Base-by-base conservation (phyloP, 805 yeast genomes). In the Saccharomycopsis javanensis region DNA sequence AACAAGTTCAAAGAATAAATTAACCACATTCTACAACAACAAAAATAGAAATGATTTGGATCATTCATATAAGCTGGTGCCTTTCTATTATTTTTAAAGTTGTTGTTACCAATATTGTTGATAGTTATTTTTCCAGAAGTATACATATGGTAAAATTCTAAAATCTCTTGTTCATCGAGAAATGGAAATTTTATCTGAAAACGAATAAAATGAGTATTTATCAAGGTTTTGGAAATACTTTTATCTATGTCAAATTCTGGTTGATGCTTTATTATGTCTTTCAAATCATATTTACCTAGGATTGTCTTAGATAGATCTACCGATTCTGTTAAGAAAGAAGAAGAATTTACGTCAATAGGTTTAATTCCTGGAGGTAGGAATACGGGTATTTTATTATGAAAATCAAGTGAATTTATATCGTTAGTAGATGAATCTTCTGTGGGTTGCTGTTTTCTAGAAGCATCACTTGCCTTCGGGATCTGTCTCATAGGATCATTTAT, bases 171-270 rank as follows among this genome's bases (percentile, higher is more conserved):
- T 64, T 80, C 83, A 62, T 77, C 78, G 31, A 81, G 65, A 31
- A 81, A 61, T 0, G 85, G 85, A 61, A 80, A 80, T 61, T 80
- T 79, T 66, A 77, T 78, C 62, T 81, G 85, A 38, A 80, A 65
- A 53, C 81, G 68, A 11, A 80, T 72, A 65, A 81, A 80, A 64
- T 78, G 80, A n/a, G 79, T 76, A 57, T 79, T 82, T 50, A 80
- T 63, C 35, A 80, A 73, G 31, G 78, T 77, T 58, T 79, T 72
- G 1, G 83, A 74, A 28, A 78, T 64, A 51, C 72, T 70, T 56
- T 74, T 76, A 62, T 80, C 82, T 56, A 80, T 72, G 56, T 79
- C 79, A 55, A 75, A 74, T 4, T 79, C 77, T 0, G 85, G 84
- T 53, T 79, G 81, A 60, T 68, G 66, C 8, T 71, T 66, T 33